Percentiles rank a stretch among this genome's conserved stretches.
Conservation (phyloP, 1,284 basidiomycete genomes). For the Volvariella surrecta region DNA sequence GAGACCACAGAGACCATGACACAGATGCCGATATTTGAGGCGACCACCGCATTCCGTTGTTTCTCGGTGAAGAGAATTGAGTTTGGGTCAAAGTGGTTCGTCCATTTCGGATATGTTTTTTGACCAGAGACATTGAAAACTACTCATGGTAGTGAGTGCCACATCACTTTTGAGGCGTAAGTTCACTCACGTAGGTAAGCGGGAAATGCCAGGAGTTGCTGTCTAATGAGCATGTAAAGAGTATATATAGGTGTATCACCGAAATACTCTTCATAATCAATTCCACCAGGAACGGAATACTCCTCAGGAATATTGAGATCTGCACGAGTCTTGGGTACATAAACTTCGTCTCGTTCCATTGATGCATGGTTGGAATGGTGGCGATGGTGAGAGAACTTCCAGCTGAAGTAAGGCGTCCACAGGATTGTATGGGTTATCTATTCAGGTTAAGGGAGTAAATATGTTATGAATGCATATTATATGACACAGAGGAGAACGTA, state of each 20-base stretch:
- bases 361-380: conserved; percentile 45
- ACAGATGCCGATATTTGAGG: conserved; percentile 46
- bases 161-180: background rate
- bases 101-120: conserved; percentile 59
- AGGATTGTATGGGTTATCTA: conserved; percentile 38
- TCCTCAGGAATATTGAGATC: conserved; percentile 37
- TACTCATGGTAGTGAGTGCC: conserved; percentile 12
- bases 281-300: conserved; percentile 14
- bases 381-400: conserved; percentile 46
- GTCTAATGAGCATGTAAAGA: conserved; percentile 39
- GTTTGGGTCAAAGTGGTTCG: conserved; percentile 51
- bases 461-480: too few species aligned
- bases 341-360: conserved; percentile 56
- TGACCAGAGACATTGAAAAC: conserved; percentile 60
- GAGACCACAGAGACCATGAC: conserved; percentile 35
- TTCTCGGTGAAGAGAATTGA: conserved; percentile 44
- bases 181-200: conserved; percentile 50
- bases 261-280: conserved; percentile 48
- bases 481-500: conserved; percentile 15
- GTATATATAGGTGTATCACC: conserved; percentile 56
- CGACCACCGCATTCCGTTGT: conserved; percentile 42
- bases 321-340: conserved; percentile 45
- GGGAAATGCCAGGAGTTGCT: conserved; percentile 71
- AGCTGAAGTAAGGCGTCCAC: conserved; percentile 48
- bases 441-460: conserved; percentile 2